These are phyloP conservation scores for Diaporthe eres DNA, from an alignment of 2,329 filamentous ascomycete genomes.

Conservation along the genomic window DNA sequence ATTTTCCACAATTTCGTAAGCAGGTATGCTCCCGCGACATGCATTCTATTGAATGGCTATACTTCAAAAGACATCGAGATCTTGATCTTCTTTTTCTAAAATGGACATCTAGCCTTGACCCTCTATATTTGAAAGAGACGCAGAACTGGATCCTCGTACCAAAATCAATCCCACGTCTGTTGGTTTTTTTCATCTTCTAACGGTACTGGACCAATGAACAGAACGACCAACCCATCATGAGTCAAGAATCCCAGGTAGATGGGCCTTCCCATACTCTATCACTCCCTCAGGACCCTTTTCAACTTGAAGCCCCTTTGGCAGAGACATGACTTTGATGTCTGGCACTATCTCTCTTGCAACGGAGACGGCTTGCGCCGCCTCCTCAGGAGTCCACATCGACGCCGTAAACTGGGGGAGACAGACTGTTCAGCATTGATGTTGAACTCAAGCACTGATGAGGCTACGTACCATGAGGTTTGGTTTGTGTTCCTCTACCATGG, in stretches of 20 bases:
- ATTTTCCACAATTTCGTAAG: background rate
- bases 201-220: too few relatives aligned
- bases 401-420: conserved; percentile 45
- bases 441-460: background rate
- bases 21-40: too few relatives aligned
- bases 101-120: too few relatives aligned
- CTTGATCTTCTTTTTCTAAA: background rate
- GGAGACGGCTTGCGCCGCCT: conserved; percentile 58
- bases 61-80: background rate
- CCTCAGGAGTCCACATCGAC: conserved; percentile 59
- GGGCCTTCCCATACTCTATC: conserved; percentile 62
- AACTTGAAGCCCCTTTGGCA: conserved; percentile 66
- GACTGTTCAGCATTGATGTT: background rate
- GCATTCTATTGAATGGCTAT: background rate
- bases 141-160: background rate
- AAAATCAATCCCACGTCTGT: background rate
- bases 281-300: conserved; percentile 65
- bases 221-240: background rate
- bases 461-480: conserved; percentile 18
- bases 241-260: conserved; percentile 51
- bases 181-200: background rate
- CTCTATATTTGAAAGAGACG: background rate
- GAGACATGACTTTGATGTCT: conserved; percentile 62
- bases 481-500: conserved; percentile 14
- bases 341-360: conserved; percentile 60